phyloP scores from a whole-genome alignment of 768 basidiomycete genomes.

The Omphalotus guepiniiformis region DNA sequence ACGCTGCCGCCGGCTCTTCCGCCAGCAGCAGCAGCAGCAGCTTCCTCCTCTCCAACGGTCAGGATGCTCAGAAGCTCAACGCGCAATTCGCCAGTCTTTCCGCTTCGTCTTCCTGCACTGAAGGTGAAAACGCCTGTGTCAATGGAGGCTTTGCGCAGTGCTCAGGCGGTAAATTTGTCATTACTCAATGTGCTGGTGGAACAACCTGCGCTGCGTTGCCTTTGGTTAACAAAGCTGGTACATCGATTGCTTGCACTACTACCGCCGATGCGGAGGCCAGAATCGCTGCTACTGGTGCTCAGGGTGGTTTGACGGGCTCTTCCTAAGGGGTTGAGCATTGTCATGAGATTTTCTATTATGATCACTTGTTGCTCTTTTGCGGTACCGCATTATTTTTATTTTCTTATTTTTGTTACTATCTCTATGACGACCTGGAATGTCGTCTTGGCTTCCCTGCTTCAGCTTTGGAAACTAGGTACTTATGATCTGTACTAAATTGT shows the following conservation, averaged over 20 bases:
- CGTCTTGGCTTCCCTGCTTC: too few relatives aligned
- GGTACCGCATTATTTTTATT: too few relatives aligned
- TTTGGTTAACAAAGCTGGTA: constrained; percentile 41
- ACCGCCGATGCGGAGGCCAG: constrained; percentile 30
- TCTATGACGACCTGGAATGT: too few relatives aligned
- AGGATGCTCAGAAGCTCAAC: constrained; percentile 48
- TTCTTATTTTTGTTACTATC: too few relatives aligned
- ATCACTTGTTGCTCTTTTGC: too few relatives aligned
- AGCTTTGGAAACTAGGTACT: too few relatives aligned
- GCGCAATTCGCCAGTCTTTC: constrained; percentile 47
- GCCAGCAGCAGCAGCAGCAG: constrained; percentile 17
- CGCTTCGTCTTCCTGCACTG: constrained; percentile 41
- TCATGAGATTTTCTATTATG: too few relatives aligned
- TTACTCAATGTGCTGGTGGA: constrained; percentile 32
- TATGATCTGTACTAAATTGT: too few relatives aligned
- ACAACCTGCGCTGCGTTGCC: constrained; percentile 38
- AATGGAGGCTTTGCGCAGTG: constrained; percentile 47
- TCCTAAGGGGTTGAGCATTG: constrained; percentile 1
- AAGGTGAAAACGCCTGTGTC: constrained; percentile 44
- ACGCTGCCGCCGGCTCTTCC: constrained; percentile 13
- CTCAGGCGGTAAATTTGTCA: constrained; percentile 40
- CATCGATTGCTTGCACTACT: constrained; percentile 37
- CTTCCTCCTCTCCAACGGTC: constrained; percentile 42
- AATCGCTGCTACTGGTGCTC: constrained; percentile 32
- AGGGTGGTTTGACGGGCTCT: constrained; percentile 20